phyloP scores from a whole-genome alignment of 768 basidiomycete genomes.

The Suillus subluteus region DNA sequence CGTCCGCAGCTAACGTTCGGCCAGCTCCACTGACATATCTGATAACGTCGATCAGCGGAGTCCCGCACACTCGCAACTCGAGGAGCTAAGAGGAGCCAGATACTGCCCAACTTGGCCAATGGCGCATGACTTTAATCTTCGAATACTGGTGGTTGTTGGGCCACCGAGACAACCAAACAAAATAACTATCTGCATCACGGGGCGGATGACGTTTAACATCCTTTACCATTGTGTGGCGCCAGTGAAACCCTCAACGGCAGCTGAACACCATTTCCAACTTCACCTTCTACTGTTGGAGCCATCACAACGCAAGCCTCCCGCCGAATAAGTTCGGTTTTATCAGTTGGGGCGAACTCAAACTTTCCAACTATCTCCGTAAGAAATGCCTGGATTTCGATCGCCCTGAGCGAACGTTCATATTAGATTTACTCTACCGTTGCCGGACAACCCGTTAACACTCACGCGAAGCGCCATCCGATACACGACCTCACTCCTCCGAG shows the following conservation, averaged over 20 bases:
- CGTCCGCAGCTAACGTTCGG: no score
- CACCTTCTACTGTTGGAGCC: slow-evolving; percentile 40
- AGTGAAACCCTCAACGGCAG: slow-evolving; percentile 35
- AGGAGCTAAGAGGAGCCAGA: not conserved
- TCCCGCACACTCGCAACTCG: not conserved
- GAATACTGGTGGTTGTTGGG: not conserved
- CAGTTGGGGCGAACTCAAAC: slow-evolving; percentile 52
- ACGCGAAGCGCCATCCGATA: slow-evolving; percentile 39
- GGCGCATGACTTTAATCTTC: not conserved
- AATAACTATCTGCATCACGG: not conserved
- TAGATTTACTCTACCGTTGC: not conserved
- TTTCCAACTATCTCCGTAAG: slow-evolving; percentile 54
- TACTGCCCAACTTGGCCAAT: not conserved
- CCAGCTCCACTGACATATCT: not conserved
- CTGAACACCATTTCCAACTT: slow-evolving; percentile 33
- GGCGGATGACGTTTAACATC: no score
- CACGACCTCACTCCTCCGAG: slow-evolving; percentile 27
- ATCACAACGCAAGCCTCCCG: slow-evolving; percentile 35
- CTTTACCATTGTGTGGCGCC: slow-evolving; percentile 13
- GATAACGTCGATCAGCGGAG: not conserved
- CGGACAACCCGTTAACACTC: not conserved
- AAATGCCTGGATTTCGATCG: slow-evolving; percentile 61
- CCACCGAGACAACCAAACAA: not conserved
- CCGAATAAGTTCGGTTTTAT: slow-evolving; percentile 29
- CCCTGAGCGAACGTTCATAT: slow-evolving; percentile 20